phyloP scores from a whole-genome alignment of 306 rosid genomes.

The Fragaria vesca region DNA sequence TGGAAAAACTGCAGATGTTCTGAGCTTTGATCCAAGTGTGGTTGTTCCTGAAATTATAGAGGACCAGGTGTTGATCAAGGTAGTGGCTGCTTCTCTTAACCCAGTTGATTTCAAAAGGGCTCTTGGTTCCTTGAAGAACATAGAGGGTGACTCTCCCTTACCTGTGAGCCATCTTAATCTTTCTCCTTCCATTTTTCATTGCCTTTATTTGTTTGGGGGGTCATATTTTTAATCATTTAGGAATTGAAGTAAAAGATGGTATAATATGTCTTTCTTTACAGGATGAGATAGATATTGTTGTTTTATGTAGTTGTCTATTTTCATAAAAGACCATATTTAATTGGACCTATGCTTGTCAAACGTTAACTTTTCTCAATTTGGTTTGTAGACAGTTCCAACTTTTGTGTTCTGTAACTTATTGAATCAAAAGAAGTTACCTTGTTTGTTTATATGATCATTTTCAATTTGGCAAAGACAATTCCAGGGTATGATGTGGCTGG shows the following conservation, averaged over 20 bases:
- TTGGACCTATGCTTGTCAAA: no score
- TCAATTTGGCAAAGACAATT: conserved; percentile 36
- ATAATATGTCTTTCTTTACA: no score
- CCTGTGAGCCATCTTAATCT: conserved; percentile 15
- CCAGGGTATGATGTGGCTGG: conserved; percentile 76
- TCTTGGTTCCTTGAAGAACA: conserved; percentile 30
- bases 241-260: not conserved
- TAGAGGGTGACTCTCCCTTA: conserved; percentile 4
- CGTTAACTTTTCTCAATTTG: no score
- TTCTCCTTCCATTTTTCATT: not conserved
- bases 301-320: no score
- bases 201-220: no score
- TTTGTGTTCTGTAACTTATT: no score
- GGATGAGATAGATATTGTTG: no score
- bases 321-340: no score
- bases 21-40: conserved; percentile 43
- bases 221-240: not conserved
- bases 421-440: not conserved
- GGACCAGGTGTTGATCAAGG: conserved; percentile 65
- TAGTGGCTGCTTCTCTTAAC: conserved; percentile 64
- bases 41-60: conserved; percentile 41
- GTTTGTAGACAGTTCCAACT: no score
- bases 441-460: not conserved
- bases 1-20: conserved; percentile 46
- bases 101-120: conserved; percentile 64